phyloP scores from a whole-genome alignment of 2,329 filamentous ascomycete species.

The Neonectria coccinea region DNA sequence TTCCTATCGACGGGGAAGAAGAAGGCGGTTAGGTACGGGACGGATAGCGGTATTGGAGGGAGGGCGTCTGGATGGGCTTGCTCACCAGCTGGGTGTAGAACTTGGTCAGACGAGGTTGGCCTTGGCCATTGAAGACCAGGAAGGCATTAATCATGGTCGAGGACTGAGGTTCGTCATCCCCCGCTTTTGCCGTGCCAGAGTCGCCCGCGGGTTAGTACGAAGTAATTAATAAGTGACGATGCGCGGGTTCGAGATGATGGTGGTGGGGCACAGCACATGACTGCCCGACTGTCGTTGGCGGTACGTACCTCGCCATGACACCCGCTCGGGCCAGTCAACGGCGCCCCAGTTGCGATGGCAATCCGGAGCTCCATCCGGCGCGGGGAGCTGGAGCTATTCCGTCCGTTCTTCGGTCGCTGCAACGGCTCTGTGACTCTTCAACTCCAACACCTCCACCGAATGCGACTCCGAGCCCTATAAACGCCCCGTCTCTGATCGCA shows the following conservation, averaged over 20 bases:
- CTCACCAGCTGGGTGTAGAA: constrained; percentile 96
- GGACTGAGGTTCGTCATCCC: constrained; percentile 37
- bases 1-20: constrained; percentile 72
- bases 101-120: constrained; percentile 95
- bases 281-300: constrained; percentile 8
- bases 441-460: not conserved
- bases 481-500: not conserved
- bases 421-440: constrained; percentile 4
- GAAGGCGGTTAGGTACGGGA: constrained; percentile 21
- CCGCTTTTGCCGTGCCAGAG: constrained; percentile 8
- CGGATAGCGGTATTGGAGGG: not conserved
- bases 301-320: constrained; percentile 37
- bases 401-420: constrained; percentile 3
- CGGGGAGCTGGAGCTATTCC: constrained; percentile 26
- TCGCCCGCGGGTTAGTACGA: constrained; percentile 2
- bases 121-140: constrained; percentile 98
- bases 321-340: constrained; percentile 14
- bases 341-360: constrained; percentile 16
- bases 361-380: constrained; percentile 20
- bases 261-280: constrained; percentile 43
- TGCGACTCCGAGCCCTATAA: not conserved
- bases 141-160: constrained; percentile 94
- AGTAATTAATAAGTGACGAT: constrained; percentile 4
- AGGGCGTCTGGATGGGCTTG: not conserved
- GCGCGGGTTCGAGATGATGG: constrained; percentile 22